Evolutionary conservation across 805 yeast species (phyloP).

Genomic region (Candida maris): DNA sequence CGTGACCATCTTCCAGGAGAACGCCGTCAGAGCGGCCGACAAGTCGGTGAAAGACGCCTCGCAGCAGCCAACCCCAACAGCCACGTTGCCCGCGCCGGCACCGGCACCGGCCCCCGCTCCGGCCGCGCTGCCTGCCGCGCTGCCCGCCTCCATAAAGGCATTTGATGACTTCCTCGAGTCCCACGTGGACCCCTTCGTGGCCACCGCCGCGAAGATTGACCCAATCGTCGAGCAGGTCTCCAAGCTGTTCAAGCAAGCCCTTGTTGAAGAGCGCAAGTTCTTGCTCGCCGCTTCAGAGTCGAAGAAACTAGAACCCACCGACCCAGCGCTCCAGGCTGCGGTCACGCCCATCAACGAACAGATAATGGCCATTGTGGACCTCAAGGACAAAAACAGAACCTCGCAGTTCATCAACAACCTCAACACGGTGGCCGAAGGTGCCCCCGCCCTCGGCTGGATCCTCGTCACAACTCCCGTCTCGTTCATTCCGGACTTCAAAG

Average conservation of each 20-base stretch:
- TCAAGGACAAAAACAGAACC: constrained; percentile 73
- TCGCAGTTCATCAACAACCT: constrained; percentile 66
- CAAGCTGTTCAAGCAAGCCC: constrained; percentile 45
- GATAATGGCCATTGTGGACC: constrained; percentile 52
- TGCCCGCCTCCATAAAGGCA: constrained; percentile 44
- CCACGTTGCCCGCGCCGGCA: constrained; percentile 15
- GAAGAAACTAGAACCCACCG: constrained; percentile 59
- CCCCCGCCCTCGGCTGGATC: constrained; percentile 90
- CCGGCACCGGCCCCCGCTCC: constrained; percentile 20
- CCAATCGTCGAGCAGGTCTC: constrained; percentile 57
- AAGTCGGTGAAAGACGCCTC: background rate
- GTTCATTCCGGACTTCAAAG: constrained; percentile 76
- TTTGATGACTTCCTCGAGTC: constrained; percentile 54
- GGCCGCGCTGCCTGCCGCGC: constrained; percentile 23
- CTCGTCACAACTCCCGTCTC: constrained; percentile 72
- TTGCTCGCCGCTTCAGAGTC: constrained; percentile 57
- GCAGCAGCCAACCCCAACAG: background rate
- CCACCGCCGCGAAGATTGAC: constrained; percentile 50
- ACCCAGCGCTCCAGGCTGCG: constrained; percentile 51
- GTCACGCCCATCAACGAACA: constrained; percentile 65
- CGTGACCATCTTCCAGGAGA: constrained; percentile 74
- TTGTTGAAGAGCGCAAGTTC: constrained; percentile 55
- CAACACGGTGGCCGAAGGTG: constrained; percentile 84
- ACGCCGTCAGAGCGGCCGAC: constrained; percentile 21
- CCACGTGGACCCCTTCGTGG: constrained; percentile 57